Evolutionary conservation across 2,329 filamentous ascomycete species (phyloP), one percentile per base, ranked within the genome.

Genomic region (Fusarium pseudocircinatum): DNA sequence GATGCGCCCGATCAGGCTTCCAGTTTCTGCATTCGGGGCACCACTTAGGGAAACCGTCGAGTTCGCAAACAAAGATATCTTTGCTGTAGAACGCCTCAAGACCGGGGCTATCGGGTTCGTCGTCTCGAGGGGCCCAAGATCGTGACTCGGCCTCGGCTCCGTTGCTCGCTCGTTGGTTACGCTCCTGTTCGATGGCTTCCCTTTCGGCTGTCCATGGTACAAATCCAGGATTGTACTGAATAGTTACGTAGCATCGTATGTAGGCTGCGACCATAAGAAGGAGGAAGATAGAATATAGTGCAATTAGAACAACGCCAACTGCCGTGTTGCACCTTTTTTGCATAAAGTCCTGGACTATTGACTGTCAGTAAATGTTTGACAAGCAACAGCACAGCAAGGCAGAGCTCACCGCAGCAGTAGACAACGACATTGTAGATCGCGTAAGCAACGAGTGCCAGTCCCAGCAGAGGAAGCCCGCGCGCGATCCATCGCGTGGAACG

Each of bases 1-100:
- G 96, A 80, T 97, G 95, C 6, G 93, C 89, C 7, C 96, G 89
- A 78, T 98, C 96, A 1, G 93, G 91, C 81, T 98, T 98, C 90
- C 93, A 97, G 73, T 92, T 94, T 63, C 89, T 89, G 80, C 96
- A 99, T 59, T 90, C 88, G 8, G 91, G 91, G 83, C 96, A 99
- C 91, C 94, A 98, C 37, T 90, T 89, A 0, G 96, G 96, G n/a
- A 92, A 87, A 1, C 96, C 96, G 76, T 96, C 93, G 18, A 87
- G 85, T 77, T 97, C 92, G 82, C 94, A 98, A 5, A 94, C 87
- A 80, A 97, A 98, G 4, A 94, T 89, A 75, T 97, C 92, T 79
- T 92, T 94, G 71, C 88, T 92, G 79, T 96, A 97, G 79, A 97
- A 97, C 8, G 85, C 82, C 75, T 95, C 92, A 57, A 95, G 85